phyloP scores from a whole-genome alignment of 2,329 filamentous ascomycete genomes.

The Didymella pomorum region DNA sequence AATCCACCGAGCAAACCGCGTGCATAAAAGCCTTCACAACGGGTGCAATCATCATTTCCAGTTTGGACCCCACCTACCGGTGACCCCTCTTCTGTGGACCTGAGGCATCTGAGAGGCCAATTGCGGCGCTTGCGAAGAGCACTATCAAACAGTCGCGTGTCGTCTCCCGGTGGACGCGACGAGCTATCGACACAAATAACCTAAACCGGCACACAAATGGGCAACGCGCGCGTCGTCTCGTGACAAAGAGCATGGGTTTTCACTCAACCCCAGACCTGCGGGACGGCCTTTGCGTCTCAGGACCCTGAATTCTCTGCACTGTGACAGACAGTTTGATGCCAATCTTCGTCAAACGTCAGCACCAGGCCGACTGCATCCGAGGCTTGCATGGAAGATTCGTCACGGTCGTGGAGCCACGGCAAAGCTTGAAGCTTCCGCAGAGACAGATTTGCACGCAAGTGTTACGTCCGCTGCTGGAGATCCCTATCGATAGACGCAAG shows the following conservation, averaged over 20 bases:
- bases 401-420: slow-evolving; percentile 19
- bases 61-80: slow-evolving; percentile 47
- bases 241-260: slow-evolving; percentile 35
- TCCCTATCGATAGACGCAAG: slow-evolving; percentile 16
- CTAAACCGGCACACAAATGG: slow-evolving; percentile 26
- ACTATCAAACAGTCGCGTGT: slow-evolving; percentile 37
- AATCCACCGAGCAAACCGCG: slow-evolving; percentile 26
- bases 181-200: slow-evolving; percentile 44
- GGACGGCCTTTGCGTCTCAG: slow-evolving; percentile 39
- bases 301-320: slow-evolving; percentile 38
- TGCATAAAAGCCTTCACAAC: slow-evolving; percentile 49
- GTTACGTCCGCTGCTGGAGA: slow-evolving; percentile 22
- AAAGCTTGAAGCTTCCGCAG: slow-evolving; percentile 9
- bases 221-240: slow-evolving; percentile 42
- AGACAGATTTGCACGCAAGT: slow-evolving; percentile 15
- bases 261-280: slow-evolving; percentile 40
- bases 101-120: slow-evolving; percentile 43
- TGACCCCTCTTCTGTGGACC: slow-evolving; percentile 46
- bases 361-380: slow-evolving; percentile 28
- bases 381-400: slow-evolving; percentile 20
- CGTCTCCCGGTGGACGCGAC: slow-evolving; percentile 47
- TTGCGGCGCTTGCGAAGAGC: slow-evolving; percentile 40
- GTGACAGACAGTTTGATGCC: slow-evolving; percentile 30
- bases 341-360: slow-evolving; percentile 28
- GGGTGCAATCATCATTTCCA: slow-evolving; percentile 22